A percentile compares a stretch with the other conserved stretches of the same genome.
These are phyloP conservation scores for Penicillium sp. DNA, from an alignment of 2,329 filamentous ascomycete species.

Conservation along the genomic window DNA sequence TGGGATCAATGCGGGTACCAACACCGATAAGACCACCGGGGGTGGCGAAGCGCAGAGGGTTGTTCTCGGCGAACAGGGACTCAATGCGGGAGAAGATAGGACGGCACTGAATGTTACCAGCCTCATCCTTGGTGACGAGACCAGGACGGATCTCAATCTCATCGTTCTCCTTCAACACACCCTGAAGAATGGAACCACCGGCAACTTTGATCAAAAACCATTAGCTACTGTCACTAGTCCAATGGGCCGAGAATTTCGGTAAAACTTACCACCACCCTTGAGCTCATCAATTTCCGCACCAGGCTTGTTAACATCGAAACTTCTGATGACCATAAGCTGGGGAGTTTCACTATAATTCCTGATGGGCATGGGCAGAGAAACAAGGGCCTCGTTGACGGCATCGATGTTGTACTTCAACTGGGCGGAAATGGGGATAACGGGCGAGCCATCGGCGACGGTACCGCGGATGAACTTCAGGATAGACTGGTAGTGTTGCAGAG, in stretches of 20 bases:
- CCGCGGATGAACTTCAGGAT: constrained; percentile 98
- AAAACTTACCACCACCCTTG: constrained; percentile 75
- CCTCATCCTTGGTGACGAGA: constrained; percentile 93
- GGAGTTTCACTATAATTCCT: constrained; percentile 90
- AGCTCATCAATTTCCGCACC: constrained; percentile 98
- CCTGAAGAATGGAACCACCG: constrained; percentile 93
- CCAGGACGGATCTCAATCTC: constrained; percentile 99
- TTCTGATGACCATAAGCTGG: constrained; percentile 99
- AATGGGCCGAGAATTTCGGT: neutral
- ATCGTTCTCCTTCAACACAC: constrained; percentile 94
- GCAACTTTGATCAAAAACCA: constrained; percentile 58
- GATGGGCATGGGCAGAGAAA: constrained; percentile 88
- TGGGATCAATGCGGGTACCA: constrained; percentile 95
- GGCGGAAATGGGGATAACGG: constrained; percentile 94
- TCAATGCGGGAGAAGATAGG: constrained; percentile 96
- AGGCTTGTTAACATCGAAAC: constrained; percentile 99
- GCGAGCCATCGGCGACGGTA: constrained; percentile 91
- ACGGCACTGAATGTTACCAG: constrained; percentile 91
- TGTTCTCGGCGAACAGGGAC: constrained; percentile 94
- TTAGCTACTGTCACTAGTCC: neutral
- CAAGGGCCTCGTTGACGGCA: constrained; percentile 92
- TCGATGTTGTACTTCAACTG: constrained; percentile 99
- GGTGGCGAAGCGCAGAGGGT: constrained; percentile 97
- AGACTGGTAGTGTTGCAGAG: constrained; percentile 91
- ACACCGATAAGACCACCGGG: constrained; percentile 98